Percentiles rank a stretch among this genome's conserved stretches.
phyloP scores from a whole-genome alignment of 2,329 filamentous ascomycete genomes.

The Beauveria medogensis region DNA sequence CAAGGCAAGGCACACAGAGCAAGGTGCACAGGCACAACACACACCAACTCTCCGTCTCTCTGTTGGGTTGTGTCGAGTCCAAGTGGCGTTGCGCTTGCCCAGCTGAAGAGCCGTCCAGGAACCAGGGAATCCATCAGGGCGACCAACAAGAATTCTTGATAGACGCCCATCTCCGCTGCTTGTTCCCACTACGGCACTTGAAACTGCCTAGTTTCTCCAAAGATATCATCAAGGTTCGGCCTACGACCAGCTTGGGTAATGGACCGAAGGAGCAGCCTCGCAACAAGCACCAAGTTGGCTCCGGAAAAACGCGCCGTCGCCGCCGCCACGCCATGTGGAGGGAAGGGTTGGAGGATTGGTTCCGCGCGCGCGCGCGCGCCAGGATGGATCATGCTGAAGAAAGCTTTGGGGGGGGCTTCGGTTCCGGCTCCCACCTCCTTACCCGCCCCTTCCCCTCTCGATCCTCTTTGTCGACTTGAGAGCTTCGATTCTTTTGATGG shows the following conservation, averaged over 20 bases:
- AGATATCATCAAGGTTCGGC: neutral
- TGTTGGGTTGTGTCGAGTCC: neutral
- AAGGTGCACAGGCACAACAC: neutral
- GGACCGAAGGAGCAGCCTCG: neutral
- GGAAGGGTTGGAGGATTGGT: neutral
- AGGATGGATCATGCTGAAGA: neutral
- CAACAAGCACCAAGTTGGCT: neutral
- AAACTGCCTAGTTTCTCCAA: too few species aligned
- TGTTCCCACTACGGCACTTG: neutral
- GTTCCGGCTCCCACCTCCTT: neutral
- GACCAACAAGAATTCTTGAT: constrained; percentile 1
- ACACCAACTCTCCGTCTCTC: neutral
- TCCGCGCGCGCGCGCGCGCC: neutral
- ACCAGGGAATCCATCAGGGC: neutral
- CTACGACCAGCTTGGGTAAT: neutral
- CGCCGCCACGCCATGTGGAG: constrained; percentile 5
- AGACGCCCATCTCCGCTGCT: constrained; percentile 4
- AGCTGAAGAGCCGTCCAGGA: neutral
- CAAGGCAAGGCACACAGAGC: neutral
- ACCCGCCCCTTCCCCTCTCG: neutral
- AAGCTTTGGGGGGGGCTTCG: neutral
- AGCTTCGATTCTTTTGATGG: neutral
- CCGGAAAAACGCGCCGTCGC: neutral
- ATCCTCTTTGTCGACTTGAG: neutral
- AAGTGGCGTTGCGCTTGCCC: constrained; percentile 1